Evolutionary conservation across 2,329 filamentous ascomycete species (phyloP).

Genomic region (Cladobotryum protrusum): DNA sequence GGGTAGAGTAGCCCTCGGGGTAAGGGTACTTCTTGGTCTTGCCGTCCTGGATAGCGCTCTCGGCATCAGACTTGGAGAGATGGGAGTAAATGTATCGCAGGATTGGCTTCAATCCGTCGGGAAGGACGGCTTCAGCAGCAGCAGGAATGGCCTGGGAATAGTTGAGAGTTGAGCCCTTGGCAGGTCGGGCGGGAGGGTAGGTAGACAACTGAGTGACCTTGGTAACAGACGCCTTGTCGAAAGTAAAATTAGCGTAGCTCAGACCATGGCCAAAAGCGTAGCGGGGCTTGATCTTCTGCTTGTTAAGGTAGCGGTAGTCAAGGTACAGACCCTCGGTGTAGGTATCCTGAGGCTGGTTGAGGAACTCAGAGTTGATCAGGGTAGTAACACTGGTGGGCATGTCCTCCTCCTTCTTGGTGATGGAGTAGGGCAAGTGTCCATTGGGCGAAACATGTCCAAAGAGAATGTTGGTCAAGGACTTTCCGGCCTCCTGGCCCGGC

Average conservation of each 20-base stretch:
- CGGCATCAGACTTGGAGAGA: conserved; percentile 38
- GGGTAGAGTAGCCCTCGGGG: conserved; percentile 57
- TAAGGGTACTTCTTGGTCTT: conserved; percentile 49
- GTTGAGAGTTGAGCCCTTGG: conserved; percentile 35
- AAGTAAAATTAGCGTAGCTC: conserved; percentile 69
- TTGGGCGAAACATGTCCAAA: conserved; percentile 70
- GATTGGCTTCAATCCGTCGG: conserved; percentile 51
- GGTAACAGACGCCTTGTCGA: conserved; percentile 45
- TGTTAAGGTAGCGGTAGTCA: conserved; percentile 88
- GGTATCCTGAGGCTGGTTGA: conserved; percentile 71
- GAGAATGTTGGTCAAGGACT: conserved; percentile 71
- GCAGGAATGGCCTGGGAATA: conserved; percentile 48
- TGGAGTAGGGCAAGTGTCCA: conserved; percentile 83
- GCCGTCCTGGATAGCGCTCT: conserved; percentile 33
- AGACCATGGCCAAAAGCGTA: conserved; percentile 86
- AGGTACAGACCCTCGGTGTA: conserved; percentile 80
- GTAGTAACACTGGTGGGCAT: conserved; percentile 56
- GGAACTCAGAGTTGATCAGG: conserved; percentile 40
- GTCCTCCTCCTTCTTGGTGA: conserved; percentile 62
- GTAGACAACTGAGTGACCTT: conserved; percentile 38
- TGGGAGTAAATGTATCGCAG: conserved; percentile 67
- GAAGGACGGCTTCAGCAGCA: conserved; percentile 51
- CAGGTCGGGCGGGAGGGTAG: conserved; percentile 28
- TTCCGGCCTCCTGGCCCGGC: conserved; percentile 80
- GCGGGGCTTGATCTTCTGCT: conserved; percentile 63